Base-by-base conservation (phyloP, 495 filamentous ascomycete species). In the Elaphomyces granulatus region DNA sequence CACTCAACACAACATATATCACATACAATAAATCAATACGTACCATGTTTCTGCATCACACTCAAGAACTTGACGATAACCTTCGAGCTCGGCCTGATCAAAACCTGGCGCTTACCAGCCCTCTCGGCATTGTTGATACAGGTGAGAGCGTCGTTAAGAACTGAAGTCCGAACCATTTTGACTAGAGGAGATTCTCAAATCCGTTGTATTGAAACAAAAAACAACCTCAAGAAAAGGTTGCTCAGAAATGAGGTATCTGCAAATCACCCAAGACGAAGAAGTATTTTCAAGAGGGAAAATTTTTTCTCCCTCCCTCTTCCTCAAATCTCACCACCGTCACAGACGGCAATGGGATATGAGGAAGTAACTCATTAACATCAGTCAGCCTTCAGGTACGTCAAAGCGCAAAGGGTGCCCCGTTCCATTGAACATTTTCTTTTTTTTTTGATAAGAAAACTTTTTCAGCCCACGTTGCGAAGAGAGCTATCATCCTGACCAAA, bases 61-160 rank as follows among this genome's bases (percentile, higher is more conserved):
- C 74, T 75, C 52, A 98, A 71, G 77, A 95, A 96, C 78, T 95
- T 96, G 74, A 94, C 76, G 55, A 95, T 96, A 72, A 96, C 90
- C 78, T 98, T 98, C 56, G 88, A 95, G 64, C 74, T 80, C 56
- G 90, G 90, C 46, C 87, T 76, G 72, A 98, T 92, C 53, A 96
- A 64, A 52, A 95, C 90, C 70, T 98, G 90, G 52, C 90, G 85
- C 80, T 94, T 94, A 62, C 90, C 90, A 51, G 79, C 72, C 80
- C 96, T 95, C 77, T 98, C 90, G 73, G 90, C 90, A 64, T 96
- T 98, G 83, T 98, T 96, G 80, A 98, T 94, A 74, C 79, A 76
- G 64, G 96, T 96, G 52, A 98, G 84, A 64, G 87, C 84, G 80
- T 96, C 90, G 74, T 96, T 92, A 60, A 98, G 86, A 61, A 94